A percentile compares a stretch with the other conserved stretches of the same genome.
Conservation (phyloP, 1,284 basidiomycete species). For the Porodaedalea pini region DNA sequence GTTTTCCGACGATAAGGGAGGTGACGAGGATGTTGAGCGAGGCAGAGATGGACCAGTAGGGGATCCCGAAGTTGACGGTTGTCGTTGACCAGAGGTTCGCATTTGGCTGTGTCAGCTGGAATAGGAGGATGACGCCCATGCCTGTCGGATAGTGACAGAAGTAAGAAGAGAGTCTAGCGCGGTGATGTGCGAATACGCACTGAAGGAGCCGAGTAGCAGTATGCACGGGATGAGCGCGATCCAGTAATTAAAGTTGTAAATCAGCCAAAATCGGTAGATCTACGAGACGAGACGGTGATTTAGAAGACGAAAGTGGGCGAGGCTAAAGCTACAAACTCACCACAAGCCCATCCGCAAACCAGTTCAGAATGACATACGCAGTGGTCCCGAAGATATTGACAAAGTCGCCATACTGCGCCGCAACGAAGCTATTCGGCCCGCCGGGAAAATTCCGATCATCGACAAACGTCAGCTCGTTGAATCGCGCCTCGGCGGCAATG, state of each 20-base stretch:
- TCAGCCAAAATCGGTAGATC: constrained; percentile 24
- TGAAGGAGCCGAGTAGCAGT: constrained; percentile 20
- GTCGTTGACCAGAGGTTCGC: constrained; percentile 23
- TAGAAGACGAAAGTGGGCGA: not conserved
- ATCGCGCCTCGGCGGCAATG: constrained; percentile 11
- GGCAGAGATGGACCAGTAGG: constrained; percentile 27
- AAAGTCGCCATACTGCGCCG: constrained; percentile 14
- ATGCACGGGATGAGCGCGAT: constrained; percentile 20
- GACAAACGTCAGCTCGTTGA: constrained; percentile 19
- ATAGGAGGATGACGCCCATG: constrained; percentile 20
- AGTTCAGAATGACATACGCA: constrained; percentile 22
- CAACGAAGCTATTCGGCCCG: constrained; percentile 16
- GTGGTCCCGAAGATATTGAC: constrained; percentile 19
- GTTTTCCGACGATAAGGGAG: constrained; percentile 22
- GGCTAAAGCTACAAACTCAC: too few relatives aligned
- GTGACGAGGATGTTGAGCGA: constrained; percentile 27
- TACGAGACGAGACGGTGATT: not conserved
- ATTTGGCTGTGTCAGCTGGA: constrained; percentile 18
- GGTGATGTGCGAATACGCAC: constrained; percentile 11
- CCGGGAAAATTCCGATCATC: constrained; percentile 18
- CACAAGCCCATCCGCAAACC: constrained; percentile 24
- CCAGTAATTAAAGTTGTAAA: constrained; percentile 22
- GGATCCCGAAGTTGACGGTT: constrained; percentile 22
- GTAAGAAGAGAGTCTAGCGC: not conserved
- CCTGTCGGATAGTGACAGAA: constrained; percentile 2